phyloP scores from a whole-genome alignment of 805 yeast genomes.

The Wickerhamiella spandovensis region DNA sequence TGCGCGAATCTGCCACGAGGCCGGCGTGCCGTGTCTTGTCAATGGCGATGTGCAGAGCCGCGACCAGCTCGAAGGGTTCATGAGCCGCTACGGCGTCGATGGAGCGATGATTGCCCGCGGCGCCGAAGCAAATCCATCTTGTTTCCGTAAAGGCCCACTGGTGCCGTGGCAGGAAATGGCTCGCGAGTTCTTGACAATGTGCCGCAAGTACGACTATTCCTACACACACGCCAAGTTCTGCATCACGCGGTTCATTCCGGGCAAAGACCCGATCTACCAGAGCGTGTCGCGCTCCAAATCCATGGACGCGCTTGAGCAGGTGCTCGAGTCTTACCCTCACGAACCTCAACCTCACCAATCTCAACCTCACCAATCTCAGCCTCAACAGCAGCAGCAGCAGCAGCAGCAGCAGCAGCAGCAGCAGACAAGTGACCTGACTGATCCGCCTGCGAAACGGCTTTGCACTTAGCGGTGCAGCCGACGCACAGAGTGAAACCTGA shows the following conservation, averaged over 20 bases:
- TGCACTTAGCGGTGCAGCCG: background rate
- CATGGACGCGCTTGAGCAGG: constrained; percentile 23
- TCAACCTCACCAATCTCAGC: too few relatives aligned
- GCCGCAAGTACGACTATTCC: constrained; percentile 45
- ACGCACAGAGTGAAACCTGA: too few relatives aligned
- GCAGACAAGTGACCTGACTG: too few relatives aligned
- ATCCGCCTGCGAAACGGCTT: background rate
- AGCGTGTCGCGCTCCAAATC: constrained; percentile 43
- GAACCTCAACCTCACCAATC: background rate
- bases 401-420: too few relatives aligned
- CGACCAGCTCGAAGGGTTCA: constrained; percentile 40
- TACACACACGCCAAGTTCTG: constrained; percentile 71
- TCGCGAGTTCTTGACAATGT: constrained; percentile 42
- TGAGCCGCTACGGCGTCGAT: constrained; percentile 38
- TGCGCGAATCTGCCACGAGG: constrained; percentile 42
- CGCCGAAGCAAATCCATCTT: constrained; percentile 79
- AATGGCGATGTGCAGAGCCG: constrained; percentile 63
- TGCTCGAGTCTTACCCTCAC: background rate
- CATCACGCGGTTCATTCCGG: constrained; percentile 65
- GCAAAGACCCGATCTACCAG: constrained; percentile 49
- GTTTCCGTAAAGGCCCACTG: constrained; percentile 36
- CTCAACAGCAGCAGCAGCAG: too few relatives aligned
- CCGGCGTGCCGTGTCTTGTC: constrained; percentile 58
- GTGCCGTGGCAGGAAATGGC: constrained; percentile 42
- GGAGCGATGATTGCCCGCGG: constrained; percentile 92